Conservation (phyloP, 2,329 filamentous ascomycete species). For the Fusarium sororula region DNA sequence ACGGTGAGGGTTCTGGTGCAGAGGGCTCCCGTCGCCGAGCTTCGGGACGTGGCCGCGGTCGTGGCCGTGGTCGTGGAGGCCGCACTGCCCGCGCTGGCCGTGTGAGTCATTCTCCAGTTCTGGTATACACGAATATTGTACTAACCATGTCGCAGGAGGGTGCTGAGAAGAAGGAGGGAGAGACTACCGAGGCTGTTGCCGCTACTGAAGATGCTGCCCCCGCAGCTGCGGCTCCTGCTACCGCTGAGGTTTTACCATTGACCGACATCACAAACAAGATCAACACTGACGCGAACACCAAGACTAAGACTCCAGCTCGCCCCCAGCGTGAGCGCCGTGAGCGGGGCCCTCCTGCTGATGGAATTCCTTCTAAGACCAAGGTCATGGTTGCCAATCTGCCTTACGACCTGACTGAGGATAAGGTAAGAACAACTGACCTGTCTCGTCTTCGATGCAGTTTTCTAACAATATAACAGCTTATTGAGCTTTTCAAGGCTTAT, state of each 20-base stretch:
- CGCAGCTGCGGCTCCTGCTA: conserved; percentile 55
- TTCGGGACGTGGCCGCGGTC: conserved; percentile 73
- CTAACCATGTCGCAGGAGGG: conserved; percentile 44
- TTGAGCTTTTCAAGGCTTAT: conserved; percentile 95
- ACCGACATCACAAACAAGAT: conserved; percentile 69
- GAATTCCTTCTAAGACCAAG: conserved; percentile 99
- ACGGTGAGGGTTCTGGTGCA: conserved; percentile 77
- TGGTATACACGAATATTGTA: not conserved
- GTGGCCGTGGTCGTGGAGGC: conserved; percentile 74
- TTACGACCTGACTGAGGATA: conserved; percentile 97
- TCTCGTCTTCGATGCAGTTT: not conserved
- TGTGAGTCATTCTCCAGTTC: conserved; percentile 38
- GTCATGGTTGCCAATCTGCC: conserved; percentile 99
- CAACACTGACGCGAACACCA: conserved; percentile 67
- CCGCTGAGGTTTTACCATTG: conserved; percentile 65
- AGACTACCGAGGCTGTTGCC: conserved; percentile 49
- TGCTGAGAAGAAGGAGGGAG: conserved; percentile 58
- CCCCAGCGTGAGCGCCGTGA: conserved; percentile 72
- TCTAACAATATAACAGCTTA: conserved; percentile 70
- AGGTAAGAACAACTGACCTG: conserved; percentile 67
- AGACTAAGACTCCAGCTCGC: conserved; percentile 65
- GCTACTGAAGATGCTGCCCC: conserved; percentile 57
- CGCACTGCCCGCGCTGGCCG: conserved; percentile 69
- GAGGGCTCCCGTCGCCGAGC: conserved; percentile 72
- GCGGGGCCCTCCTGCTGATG: conserved; percentile 96